These are phyloP conservation scores for Saccharum hybrid DNA, from an alignment of 202 grass and related monocot genomes.

Conservation along the genomic window DNA sequence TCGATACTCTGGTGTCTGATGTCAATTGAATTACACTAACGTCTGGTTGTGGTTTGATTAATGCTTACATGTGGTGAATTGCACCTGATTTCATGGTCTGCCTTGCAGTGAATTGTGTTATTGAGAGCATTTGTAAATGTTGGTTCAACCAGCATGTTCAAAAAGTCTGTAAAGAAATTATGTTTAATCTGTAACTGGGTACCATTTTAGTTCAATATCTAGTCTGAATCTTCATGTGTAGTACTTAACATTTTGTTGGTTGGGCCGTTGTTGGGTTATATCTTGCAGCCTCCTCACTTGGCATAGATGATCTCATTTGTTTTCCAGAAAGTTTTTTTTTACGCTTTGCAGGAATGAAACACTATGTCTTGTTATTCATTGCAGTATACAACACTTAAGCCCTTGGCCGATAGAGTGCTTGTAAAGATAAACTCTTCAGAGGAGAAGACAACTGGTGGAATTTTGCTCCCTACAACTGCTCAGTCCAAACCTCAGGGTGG, in stretches of 20 bases:
- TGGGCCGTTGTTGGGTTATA: too few relatives aligned
- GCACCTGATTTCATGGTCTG: not conserved
- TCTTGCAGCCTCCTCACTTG: too few relatives aligned
- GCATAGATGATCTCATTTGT: too few relatives aligned
- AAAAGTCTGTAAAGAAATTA: not conserved
- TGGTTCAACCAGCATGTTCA: not conserved
- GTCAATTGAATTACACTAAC: not conserved
- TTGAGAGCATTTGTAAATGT: not conserved
- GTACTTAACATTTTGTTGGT: too few relatives aligned
- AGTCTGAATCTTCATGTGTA: not conserved
- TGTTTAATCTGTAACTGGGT: not conserved
- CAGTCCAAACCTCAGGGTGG: conserved; percentile 71
- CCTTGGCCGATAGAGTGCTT: conserved; percentile 70
- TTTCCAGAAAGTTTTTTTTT: not conserved
- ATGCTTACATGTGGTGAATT: not conserved
- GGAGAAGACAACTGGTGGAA: conserved; percentile 76
- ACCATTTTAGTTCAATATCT: conserved; percentile 21
- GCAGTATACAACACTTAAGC: conserved; percentile 75
- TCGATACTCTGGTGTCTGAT: not conserved
- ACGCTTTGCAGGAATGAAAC: conserved; percentile 23
- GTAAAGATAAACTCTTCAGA: conserved; percentile 78
- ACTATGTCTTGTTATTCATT: conserved; percentile 18
- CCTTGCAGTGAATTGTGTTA: not conserved
- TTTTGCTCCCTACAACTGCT: conserved; percentile 66
- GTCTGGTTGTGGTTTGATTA: not conserved